A percentile compares a stretch with the other conserved stretches of the same genome.
These are phyloP conservation scores for Lathyrus aphaca DNA, from an alignment of 306 rosid genomes.

Conservation along the genomic window DNA sequence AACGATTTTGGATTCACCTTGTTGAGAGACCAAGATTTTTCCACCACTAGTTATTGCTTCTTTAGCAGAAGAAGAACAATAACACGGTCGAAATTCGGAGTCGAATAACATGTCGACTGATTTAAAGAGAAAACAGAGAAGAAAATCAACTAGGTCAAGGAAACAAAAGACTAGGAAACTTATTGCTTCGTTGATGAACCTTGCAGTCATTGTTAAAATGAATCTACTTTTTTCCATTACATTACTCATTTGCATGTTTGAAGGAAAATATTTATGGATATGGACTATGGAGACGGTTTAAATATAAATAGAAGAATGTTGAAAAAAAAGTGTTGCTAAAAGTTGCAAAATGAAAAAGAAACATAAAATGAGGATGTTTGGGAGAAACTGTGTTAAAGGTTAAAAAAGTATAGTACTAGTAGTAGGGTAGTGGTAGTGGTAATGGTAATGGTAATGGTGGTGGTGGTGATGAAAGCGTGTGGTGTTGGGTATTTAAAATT, in stretches of 20 bases:
- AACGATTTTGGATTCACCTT: conserved; percentile 76
- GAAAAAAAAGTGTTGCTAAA: background rate
- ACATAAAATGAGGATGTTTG: background rate
- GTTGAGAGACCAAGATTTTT: conserved; percentile 77
- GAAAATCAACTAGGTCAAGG: conserved; percentile 67
- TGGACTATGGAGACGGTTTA: background rate
- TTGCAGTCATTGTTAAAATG: conserved; percentile 43
- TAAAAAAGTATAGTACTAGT: background rate
- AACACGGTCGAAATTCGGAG: conserved; percentile 79
- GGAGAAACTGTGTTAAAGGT: background rate
- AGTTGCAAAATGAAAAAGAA: background rate
- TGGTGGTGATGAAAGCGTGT: conserved; percentile 57
- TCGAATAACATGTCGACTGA: conserved; percentile 73
- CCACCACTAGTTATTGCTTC: conserved; percentile 73
- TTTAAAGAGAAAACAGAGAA: conserved; percentile 68
- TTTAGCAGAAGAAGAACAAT: conserved; percentile 66
- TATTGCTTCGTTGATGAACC: conserved; percentile 61
- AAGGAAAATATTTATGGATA: background rate
- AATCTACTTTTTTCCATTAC: conserved; percentile 50
- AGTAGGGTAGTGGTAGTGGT: no score
- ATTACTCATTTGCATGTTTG: conserved; percentile 24
- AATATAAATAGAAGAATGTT: background rate
- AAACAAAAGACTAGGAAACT: conserved; percentile 67
- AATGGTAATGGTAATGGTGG: background rate
- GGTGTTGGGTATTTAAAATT: conserved; percentile 47